Evolutionary conservation across 2,329 filamentous ascomycete species (phyloP), one percentile per base, ranked within the genome.

Genomic region (Chaetomium sp.): DNA sequence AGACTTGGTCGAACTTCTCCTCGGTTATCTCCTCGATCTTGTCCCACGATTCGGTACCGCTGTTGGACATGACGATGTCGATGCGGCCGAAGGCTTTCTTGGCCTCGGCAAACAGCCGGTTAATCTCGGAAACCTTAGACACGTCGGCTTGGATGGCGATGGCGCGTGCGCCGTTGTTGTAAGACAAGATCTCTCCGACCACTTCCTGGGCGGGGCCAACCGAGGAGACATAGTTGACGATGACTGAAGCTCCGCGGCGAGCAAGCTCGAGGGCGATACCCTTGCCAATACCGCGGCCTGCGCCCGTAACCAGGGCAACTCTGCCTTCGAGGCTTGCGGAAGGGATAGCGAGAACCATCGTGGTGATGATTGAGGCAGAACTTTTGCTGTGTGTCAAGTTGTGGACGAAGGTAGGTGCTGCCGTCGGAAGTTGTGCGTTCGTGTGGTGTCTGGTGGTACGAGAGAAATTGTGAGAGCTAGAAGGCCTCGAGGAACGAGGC

Each of bases 1-100:
- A 90, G 70, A 90, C 87, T 70, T 87, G 82, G 77, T 90, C 87
- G 78, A 86, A 91, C 70, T 90, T 87, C 78, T 89, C 88, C 74
- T 87, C 85, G 4, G 85, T 85, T 42, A 91, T 87, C 68, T 90
- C 87, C 73, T 87, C 85, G 70, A 88, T 87, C 75, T 87, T 83
- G 74, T 88, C 87, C 86, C 88, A 90, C 63, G 83, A 84, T 79
- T 90, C 88, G 73, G 88, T 89, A 69, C 88, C 88, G 10, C 87
- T 85, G 83, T 91, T 91, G 74, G 86, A 90, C 77, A 88, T 83
- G 77, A 89, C 87, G 72, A 90, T 89, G 79, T 92, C 87, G 72
- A 92, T 78, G 76, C 85, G 83, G 74, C 88, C 88, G 72, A 88
- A 92, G 77, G 87, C 84, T 65, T 79, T 79, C 68, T 89, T 79